Base-by-base conservation (phyloP, 2,329 filamentous ascomycete genomes). In the Calonectria hongkongensis region DNA sequence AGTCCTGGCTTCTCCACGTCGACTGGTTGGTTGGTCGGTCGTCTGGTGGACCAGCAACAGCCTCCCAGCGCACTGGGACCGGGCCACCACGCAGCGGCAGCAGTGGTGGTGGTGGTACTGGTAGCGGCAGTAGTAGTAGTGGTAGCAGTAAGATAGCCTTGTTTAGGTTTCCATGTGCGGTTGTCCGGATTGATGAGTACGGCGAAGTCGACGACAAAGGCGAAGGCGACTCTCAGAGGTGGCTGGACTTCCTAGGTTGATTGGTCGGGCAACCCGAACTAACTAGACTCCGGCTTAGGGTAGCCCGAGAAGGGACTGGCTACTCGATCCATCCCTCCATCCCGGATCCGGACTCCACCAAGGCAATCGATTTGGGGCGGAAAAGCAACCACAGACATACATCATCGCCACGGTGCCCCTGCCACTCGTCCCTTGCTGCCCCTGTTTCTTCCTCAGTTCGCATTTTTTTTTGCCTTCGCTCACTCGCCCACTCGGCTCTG, bases 261-360 rank as follows among this genome's bases (percentile, higher is more conserved):
- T 79, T 79, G 74, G 78, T 74, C 70, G 51, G 74, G 64, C 75
- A 80, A 74, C 71, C 71, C 74, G 63, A 60, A 80, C 78, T 79
- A 80, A 73, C 65, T 63, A 77, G 73, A 74, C 77, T 80, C 76
- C 68, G 74, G 73, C 73, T 74, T 76, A 74, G 74, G 71, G 75
- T 73, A 72, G 70, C 64, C 73, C 69, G 74, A 74, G 70, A 76
- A 74, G 70, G 68, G 63, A 63, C 62, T 68, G 75, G 71, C 77
- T 71, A 79, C 75, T 78, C 74, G 75, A 80, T 79, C 74, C 76
- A 77, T 79, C 73, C 77, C 78, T 76, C 77, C 79, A 77, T 77
- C 79, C 79, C 82, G 81, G 81, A 83, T 83, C 81, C 81, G 81
- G 82, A 81, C 79, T 79, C 82, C 81, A 81, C 81, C 76, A 74